Conservation (phyloP, 305 asterid species). For the Fraxinus velutina region DNA sequence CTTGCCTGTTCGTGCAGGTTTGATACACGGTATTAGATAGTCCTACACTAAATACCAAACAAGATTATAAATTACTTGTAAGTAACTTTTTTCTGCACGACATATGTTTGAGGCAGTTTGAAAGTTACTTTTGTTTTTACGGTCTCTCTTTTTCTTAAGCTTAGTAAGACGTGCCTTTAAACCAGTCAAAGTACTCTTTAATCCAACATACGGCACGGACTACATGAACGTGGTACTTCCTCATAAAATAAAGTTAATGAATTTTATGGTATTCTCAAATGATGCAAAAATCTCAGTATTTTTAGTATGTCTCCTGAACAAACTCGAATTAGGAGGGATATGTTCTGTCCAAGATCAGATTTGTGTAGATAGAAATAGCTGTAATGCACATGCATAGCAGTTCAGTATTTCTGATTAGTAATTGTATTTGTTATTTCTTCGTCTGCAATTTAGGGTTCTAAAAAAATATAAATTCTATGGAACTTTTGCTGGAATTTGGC, state of each 20-base stretch:
- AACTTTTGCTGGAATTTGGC: not conserved
- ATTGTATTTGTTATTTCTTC: conserved; percentile 21
- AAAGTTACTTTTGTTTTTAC: not conserved
- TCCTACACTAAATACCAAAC: not conserved
- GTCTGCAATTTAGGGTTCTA: conserved; percentile 23
- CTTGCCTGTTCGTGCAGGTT: not conserved
- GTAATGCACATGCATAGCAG: conserved; percentile 26
- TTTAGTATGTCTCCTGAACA: conserved; percentile 27
- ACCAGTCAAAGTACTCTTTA: not conserved
- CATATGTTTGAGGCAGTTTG: not conserved
- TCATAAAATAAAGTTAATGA: not conserved
- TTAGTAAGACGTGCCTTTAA: not conserved
- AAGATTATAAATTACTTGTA: not conserved
- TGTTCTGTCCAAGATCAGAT: conserved; percentile 35
- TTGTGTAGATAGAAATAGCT: conserved; percentile 22
- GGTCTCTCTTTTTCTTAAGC: not conserved
- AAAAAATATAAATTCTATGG: not conserved
- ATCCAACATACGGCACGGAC: not conserved
- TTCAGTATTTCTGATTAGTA: not conserved
- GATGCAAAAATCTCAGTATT: conserved; percentile 24
- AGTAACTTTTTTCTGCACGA: not conserved
- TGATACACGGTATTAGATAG: not conserved
- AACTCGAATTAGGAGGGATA: conserved; percentile 36
- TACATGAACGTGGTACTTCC: not conserved
- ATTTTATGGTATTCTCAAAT: conserved; percentile 14